These are phyloP conservation scores for Calycina herbarum DNA, from an alignment of 2,329 filamentous ascomycete genomes.

Conservation along the genomic window DNA sequence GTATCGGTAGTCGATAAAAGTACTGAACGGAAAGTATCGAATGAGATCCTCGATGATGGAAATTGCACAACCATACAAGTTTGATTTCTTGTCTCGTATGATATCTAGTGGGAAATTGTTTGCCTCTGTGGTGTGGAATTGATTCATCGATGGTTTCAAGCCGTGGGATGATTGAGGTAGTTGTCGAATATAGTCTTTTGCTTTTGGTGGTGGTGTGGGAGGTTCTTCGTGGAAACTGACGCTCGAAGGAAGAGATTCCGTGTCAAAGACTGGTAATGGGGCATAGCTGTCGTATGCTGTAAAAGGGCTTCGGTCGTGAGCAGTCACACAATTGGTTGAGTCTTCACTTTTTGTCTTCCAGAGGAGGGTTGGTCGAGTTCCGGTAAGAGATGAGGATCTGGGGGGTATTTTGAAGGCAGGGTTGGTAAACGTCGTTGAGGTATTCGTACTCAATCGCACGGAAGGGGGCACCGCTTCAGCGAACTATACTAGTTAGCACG, in stretches of 20 bases:
- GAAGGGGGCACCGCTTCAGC: slow-evolving; percentile 25
- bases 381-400: slow-evolving; percentile 24
- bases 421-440: slow-evolving; percentile 19
- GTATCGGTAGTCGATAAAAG: neutral
- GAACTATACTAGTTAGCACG: neutral
- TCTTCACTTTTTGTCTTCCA: neutral
- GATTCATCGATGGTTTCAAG: slow-evolving; percentile 18
- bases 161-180: neutral
- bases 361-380: slow-evolving; percentile 6
- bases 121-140: slow-evolving; percentile 11
- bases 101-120: neutral
- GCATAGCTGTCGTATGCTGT: slow-evolving; percentile 3
- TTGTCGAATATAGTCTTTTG: neutral
- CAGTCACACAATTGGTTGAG: neutral
- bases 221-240: neutral
- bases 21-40: slow-evolving; percentile 7
- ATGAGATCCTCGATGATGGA: slow-evolving; percentile 7
- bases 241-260: neutral
- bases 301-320: neutral
- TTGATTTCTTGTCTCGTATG: neutral
- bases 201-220: neutral
- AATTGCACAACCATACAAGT: neutral
- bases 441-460: slow-evolving; percentile 18
- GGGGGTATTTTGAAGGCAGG: slow-evolving; percentile 30
- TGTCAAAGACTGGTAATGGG: neutral